phyloP scores from a whole-genome alignment of 495 filamentous ascomycete species.

The Lentithecium fluviatile region DNA sequence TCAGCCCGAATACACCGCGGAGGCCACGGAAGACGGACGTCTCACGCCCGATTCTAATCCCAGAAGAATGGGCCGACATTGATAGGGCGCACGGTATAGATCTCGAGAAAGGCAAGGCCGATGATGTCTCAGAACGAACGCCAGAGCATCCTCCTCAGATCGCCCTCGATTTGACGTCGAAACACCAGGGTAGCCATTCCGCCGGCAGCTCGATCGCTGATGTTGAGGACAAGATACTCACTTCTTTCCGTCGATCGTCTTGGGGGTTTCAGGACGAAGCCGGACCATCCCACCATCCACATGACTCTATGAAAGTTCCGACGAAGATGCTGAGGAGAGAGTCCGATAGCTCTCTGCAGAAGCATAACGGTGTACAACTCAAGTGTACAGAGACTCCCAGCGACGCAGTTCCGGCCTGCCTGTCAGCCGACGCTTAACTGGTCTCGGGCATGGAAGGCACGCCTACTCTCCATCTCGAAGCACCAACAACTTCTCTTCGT shows the following conservation, averaged over 20 bases:
- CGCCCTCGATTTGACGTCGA: conserved; percentile 1
- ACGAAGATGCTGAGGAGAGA: conserved; percentile 37
- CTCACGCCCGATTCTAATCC: conserved; percentile 33
- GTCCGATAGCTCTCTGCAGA: conserved; percentile 27
- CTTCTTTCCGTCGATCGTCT: conserved; percentile 33
- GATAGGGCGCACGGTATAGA: conserved; percentile 19
- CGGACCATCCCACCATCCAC: conserved; percentile 34
- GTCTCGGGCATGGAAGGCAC: conserved; percentile 27
- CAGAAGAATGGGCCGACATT: conserved; percentile 17
- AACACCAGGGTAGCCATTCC: conserved; percentile 25
- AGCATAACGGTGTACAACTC: conserved; percentile 21
- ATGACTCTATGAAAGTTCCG: conserved; percentile 43
- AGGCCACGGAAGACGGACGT: conserved; percentile 35
- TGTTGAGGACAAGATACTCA: conserved; percentile 35
- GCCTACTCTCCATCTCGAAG: conserved; percentile 24
- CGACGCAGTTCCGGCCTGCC: conserved; percentile 26
- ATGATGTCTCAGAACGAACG: conserved; percentile 15
- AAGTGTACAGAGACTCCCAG: conserved; percentile 15
- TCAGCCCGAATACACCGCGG: conserved; percentile 16
- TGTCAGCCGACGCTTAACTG: conserved; percentile 27
- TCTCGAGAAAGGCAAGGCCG: conserved; percentile 34
- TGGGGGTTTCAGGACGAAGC: conserved; percentile 34
- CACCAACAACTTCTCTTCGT: conserved; percentile 8
- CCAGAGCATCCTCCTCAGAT: conserved; percentile 35
- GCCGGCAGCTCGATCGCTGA: conserved; percentile 33